phyloP scores from a whole-genome alignment of 768 basidiomycete genomes.

The Chalciporus pseudorubinellus region DNA sequence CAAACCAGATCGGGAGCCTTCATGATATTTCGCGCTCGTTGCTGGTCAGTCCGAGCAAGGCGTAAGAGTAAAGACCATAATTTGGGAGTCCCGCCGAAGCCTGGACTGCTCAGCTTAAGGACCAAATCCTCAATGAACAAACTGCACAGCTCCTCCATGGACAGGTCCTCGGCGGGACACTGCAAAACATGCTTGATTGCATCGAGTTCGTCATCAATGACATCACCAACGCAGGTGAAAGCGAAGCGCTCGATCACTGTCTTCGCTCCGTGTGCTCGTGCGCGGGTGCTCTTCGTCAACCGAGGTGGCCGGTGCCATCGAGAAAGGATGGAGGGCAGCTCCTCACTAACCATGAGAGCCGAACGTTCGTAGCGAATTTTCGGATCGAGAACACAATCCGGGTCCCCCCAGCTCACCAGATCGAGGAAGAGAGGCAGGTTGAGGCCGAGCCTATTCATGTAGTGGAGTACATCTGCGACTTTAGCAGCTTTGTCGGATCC shows the following conservation, averaged over 20 bases:
- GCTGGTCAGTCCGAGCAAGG: no score
- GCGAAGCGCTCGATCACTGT: constrained; percentile 24
- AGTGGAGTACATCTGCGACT: constrained; percentile 3
- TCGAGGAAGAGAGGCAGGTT: constrained; percentile 31
- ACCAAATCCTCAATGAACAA: constrained; percentile 1
- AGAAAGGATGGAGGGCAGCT: constrained; percentile 24
- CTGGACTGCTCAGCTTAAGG: constrained; percentile 2
- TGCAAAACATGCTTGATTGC: not conserved
- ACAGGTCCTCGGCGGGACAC: constrained; percentile 3
- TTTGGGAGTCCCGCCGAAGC: constrained; percentile 4
- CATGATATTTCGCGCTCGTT: no score
- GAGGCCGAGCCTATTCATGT: constrained; percentile 13
- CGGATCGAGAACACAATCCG: constrained; percentile 19
- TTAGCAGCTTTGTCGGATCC: not conserved
- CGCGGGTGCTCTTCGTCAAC: not conserved
- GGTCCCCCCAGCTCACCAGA: constrained; percentile 34
- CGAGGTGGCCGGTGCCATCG: constrained; percentile 21
- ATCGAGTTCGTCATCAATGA: constrained; percentile 19
- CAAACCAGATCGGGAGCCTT: no score
- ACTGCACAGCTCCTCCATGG: not conserved
- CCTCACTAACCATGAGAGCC: constrained; percentile 16
- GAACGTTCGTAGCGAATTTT: constrained; percentile 23
- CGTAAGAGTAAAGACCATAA: not conserved
- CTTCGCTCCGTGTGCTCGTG: constrained; percentile 17
- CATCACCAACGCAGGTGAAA: constrained; percentile 9